Percentiles rank a stretch among this genome's conserved stretches.
Conservation (phyloP, 2,329 filamentous ascomycete species). For the Arthrinium phaeospermum region DNA sequence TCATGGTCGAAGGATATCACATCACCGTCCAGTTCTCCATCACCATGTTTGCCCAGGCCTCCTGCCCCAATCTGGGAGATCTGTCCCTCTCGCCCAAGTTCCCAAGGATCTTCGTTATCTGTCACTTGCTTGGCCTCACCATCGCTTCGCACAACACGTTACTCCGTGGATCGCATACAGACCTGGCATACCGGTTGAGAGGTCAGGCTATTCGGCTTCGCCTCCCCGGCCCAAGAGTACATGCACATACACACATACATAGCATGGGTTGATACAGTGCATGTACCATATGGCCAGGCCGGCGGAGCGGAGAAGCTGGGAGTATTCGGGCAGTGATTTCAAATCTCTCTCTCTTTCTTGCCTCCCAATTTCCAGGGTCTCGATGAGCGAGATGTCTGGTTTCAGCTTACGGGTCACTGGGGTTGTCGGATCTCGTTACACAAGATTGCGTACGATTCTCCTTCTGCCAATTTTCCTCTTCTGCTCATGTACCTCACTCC, state of each 20-base stretch:
- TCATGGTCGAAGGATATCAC: constrained; percentile 26
- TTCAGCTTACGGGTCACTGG: constrained; percentile 1
- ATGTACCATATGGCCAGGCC: not conserved
- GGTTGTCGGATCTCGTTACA: not conserved
- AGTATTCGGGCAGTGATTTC: not conserved
- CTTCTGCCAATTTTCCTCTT: not conserved
- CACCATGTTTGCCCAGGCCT: constrained; percentile 31
- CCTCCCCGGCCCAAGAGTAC: not conserved
- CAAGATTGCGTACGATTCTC: not conserved
- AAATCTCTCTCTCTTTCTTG: not conserved
- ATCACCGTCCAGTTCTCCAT: constrained; percentile 11
- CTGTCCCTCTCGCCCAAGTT: not conserved
- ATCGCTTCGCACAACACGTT: not conserved
- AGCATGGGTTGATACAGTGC: not conserved
- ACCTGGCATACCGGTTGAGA: not conserved
- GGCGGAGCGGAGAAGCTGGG: not conserved
- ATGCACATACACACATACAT: not conserved
- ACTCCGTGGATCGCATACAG: not conserved
- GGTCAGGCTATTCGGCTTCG: not conserved
- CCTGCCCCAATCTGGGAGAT: too few species aligned
- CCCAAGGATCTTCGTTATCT: constrained; percentile 25
- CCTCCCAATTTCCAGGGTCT: constrained; percentile 2
- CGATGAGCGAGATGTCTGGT: constrained; percentile 13
- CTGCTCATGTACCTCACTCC: not conserved
- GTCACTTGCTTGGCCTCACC: constrained; percentile 27